Evolutionary conservation across 2,329 filamentous ascomycete genomes (phyloP).

Genomic region (Onygenales sp.): DNA sequence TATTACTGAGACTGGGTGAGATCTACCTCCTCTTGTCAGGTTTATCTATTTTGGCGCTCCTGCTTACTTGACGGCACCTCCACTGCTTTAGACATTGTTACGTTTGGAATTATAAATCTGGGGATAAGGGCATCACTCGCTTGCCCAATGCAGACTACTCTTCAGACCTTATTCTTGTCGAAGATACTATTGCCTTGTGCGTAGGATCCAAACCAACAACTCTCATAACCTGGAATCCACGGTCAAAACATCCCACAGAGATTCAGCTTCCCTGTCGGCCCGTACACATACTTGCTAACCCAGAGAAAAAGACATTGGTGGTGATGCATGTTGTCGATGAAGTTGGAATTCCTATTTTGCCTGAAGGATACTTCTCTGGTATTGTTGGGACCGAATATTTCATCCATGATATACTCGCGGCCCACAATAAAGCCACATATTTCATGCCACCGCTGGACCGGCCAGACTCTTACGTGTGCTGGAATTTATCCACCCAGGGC

Average conservation of each 20-base stretch:
- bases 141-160: slow-evolving; percentile 12
- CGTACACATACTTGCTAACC: neutral
- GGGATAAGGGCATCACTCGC: slow-evolving; percentile 16
- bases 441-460: too few relatives aligned
- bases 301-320: neutral
- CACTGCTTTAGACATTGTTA: slow-evolving; percentile 17
- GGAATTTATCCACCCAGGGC: too few relatives aligned
- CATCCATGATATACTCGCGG: too few relatives aligned
- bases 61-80: slow-evolving; percentile 1
- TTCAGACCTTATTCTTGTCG: slow-evolving; percentile 12
- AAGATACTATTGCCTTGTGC: slow-evolving; percentile 15
- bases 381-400: too few relatives aligned
- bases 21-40: slow-evolving; percentile 4
- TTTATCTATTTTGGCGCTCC: slow-evolving; percentile 3
- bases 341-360: neutral
- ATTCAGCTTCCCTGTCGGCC: neutral
- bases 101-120: slow-evolving; percentile 19
- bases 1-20: slow-evolving; percentile 16
- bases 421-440: too few relatives aligned
- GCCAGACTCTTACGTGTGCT: too few relatives aligned
- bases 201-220: slow-evolving; percentile 1
- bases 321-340: neutral
- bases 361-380: too few relatives aligned
- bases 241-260: slow-evolving; percentile 11
- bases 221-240: slow-evolving; percentile 11